Percentiles rank a stretch among this genome's conserved stretches.
Conservation (phyloP, 805 yeast species). For the Maudiozyma bulderi region DNA sequence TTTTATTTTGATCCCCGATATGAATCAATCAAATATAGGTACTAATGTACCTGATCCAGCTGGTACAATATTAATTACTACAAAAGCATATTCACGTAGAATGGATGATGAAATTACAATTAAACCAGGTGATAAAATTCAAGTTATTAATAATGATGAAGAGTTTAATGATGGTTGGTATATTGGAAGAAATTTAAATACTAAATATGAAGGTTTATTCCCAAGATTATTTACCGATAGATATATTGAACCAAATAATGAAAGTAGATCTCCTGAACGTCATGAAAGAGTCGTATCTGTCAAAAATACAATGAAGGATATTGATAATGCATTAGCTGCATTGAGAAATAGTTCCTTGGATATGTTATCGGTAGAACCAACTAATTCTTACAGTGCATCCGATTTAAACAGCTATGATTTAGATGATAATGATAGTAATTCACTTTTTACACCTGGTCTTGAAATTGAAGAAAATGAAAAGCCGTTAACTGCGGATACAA, state of each 20-base stretch:
- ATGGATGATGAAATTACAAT: conserved; percentile 83
- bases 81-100: conserved; percentile 78
- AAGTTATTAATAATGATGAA: conserved; percentile 82
- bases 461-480: not conserved
- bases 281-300: conserved; percentile 17
- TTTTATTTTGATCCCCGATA: not conserved
- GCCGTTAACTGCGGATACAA: not conserved
- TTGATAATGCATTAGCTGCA: conserved; percentile 62
- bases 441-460: conserved; percentile 1
- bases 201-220: conserved; percentile 72
- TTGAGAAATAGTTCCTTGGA: conserved; percentile 32
- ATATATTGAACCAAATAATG: conserved; percentile 22
- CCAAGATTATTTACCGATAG: conserved; percentile 77
- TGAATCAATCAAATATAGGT: not conserved
- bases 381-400: too few relatives aligned
- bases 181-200: conserved; percentile 66
- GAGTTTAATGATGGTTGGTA: conserved; percentile 97
- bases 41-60: not conserved
- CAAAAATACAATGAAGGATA: conserved; percentile 52
- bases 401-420: not conserved
- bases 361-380: not conserved
- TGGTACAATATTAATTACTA: conserved; percentile 38
- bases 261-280: not conserved
- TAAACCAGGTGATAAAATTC: conserved; percentile 72
- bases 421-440: not conserved